Evolutionary conservation across 2,329 filamentous ascomycete species (phyloP).

Genomic region (Exophiala mesophila): DNA sequence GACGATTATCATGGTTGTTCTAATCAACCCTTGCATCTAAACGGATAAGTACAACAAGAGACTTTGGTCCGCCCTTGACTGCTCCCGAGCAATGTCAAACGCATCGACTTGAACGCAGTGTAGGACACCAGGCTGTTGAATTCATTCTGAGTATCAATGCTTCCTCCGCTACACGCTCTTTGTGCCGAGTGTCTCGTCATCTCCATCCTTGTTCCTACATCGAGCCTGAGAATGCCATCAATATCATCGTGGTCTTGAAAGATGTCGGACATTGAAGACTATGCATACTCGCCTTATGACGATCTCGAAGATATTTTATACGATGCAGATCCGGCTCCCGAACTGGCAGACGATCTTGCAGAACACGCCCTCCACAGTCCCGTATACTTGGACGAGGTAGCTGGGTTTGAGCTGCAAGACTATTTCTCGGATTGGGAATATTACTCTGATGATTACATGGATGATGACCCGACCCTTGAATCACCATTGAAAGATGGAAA

Average conservation of each 20-base stretch:
- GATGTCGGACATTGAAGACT: conserved; percentile 26
- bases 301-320: conserved; percentile 25
- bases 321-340: conserved; percentile 24
- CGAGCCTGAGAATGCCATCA: neutral
- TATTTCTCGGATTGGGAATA: conserved; percentile 44
- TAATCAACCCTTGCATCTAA: too few relatives aligned
- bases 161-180: neutral
- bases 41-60: too few relatives aligned
- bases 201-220: neutral
- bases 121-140: too few relatives aligned
- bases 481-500: conserved; percentile 9
- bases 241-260: neutral
- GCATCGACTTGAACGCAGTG: too few relatives aligned
- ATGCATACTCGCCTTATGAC: conserved; percentile 24
- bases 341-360: conserved; percentile 37
- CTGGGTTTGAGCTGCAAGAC: conserved; percentile 35
- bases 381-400: conserved; percentile 36
- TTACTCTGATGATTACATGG: conserved; percentile 42
- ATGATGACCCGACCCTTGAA: conserved; percentile 37
- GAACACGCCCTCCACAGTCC: conserved; percentile 38
- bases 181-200: neutral
- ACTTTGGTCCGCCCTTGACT: too few relatives aligned
- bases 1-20: too few relatives aligned
- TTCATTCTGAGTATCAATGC: too few relatives aligned
- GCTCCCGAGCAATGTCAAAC: too few relatives aligned